A percentile compares a stretch with the other conserved stretches of the same genome.
Conservation (phyloP, 1,139 yeast genomes). For the Spencermartinsiella ligniputridi region DNA sequence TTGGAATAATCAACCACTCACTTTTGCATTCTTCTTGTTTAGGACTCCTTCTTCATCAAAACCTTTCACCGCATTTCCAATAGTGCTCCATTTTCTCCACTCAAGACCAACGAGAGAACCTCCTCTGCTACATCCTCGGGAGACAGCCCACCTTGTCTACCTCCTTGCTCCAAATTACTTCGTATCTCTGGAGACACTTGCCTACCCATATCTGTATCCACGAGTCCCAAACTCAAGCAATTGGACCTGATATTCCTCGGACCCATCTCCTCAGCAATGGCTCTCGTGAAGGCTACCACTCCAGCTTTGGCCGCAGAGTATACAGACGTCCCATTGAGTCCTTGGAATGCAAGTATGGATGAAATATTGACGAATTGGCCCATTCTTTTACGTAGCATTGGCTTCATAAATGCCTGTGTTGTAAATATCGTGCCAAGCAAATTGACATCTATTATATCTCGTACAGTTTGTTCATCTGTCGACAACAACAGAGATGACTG, state of each 20-base stretch:
- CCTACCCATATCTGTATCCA: slow-evolving; percentile 67
- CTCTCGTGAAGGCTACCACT: slow-evolving; percentile 53
- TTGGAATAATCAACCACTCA: too few relatives aligned
- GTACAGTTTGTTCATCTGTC: slow-evolving; percentile 43
- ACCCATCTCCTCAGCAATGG: slow-evolving; percentile 61
- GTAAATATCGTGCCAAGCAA: slow-evolving; percentile 61
- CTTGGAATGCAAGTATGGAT: slow-evolving; percentile 57
- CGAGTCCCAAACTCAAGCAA: slow-evolving; percentile 68
- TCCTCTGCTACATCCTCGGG: slow-evolving; percentile 35
- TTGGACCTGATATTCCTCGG: slow-evolving; percentile 51
- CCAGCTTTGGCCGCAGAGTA: slow-evolving; percentile 86
- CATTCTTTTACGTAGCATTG: slow-evolving; percentile 43
- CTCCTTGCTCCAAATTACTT: slow-evolving; percentile 22
- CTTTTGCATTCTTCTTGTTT: too few relatives aligned
- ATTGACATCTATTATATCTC: slow-evolving; percentile 53
- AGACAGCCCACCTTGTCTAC: slow-evolving; percentile 26
- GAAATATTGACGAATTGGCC: slow-evolving; percentile 61
- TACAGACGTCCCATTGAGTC: slow-evolving; percentile 60
- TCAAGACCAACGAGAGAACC: slow-evolving; percentile 29
- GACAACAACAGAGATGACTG: slow-evolving; percentile 53
- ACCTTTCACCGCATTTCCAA: neutral
- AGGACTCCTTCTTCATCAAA: neutral
- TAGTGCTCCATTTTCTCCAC: neutral
- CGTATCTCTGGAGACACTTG: slow-evolving; percentile 16
- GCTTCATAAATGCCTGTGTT: slow-evolving; percentile 44